Percentiles rank a stretch among this genome's conserved stretches.
Conservation (phyloP, 78 protist genomes). For the Planoprotostelium fungivorum region DNA sequence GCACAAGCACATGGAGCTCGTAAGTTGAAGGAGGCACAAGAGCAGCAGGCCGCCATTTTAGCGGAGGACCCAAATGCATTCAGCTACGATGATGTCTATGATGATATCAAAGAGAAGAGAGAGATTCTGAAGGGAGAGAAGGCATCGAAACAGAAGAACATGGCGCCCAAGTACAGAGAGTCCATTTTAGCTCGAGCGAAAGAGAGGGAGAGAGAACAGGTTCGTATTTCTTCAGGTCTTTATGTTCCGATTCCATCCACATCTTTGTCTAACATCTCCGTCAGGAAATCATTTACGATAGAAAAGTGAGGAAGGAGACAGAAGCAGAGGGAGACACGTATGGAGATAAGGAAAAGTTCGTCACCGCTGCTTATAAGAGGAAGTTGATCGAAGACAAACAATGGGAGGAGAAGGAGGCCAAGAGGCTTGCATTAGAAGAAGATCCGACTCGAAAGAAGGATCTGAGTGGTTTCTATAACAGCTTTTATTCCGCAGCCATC, state of each 20-base stretch:
- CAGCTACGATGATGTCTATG: slow-evolving; percentile 43
- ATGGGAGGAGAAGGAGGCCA: slow-evolving; percentile 13
- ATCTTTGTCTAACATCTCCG: not conserved
- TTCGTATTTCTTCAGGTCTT: not conserved
- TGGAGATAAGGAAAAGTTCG: slow-evolving; percentile 35
- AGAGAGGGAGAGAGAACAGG: not conserved
- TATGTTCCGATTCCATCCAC: not conserved
- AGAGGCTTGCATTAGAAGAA: slow-evolving; percentile 2
- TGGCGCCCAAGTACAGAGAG: not conserved
- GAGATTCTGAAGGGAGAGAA: not conserved
- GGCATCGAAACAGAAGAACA: not conserved
- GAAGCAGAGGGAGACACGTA: slow-evolving; percentile 41
- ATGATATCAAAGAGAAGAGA: slow-evolving; percentile 28
- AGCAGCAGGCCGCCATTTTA: not conserved
- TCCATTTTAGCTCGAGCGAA: not conserved
- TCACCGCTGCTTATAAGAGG: slow-evolving; percentile 28
- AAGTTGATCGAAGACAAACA: slow-evolving; percentile 18
- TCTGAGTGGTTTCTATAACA: slow-evolving; percentile 19
- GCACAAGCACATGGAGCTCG: not conserved
- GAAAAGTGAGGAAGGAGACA: slow-evolving; percentile 20
- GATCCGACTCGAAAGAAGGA: slow-evolving; percentile 14
- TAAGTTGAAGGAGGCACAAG: not conserved
- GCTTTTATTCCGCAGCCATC: not conserved
- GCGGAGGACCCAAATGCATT: slow-evolving; percentile 46
- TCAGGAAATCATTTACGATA: slow-evolving; percentile 7